Conservation (phyloP, 2,329 filamentous ascomycete species). For the Cladosporium sp. region DNA sequence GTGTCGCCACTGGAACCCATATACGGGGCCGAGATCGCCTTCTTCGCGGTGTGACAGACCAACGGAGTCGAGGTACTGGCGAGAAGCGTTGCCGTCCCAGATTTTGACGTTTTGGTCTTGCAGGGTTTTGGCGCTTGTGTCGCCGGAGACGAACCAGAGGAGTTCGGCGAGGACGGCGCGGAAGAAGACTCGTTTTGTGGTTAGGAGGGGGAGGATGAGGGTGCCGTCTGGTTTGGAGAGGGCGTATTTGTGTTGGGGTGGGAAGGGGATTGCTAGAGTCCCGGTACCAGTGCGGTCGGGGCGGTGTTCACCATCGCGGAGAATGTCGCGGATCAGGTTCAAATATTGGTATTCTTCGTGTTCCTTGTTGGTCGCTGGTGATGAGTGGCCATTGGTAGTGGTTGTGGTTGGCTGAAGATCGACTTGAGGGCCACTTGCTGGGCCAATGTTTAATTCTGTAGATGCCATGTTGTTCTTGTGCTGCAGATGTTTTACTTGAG, state of each 20-base stretch:
- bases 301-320: slow-evolving; percentile 77
- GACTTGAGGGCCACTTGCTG: slow-evolving; percentile 25
- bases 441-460: slow-evolving; percentile 26
- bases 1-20: slow-evolving; percentile 98
- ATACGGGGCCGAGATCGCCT: slow-evolving; percentile 90
- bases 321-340: slow-evolving; percentile 78
- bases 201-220: slow-evolving; percentile 83
- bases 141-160: slow-evolving; percentile 89
- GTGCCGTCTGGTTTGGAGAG: slow-evolving; percentile 59
- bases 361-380: slow-evolving; percentile 14
- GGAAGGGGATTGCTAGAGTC: slow-evolving; percentile 84
- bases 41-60: slow-evolving; percentile 76
- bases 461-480: slow-evolving; percentile 26
- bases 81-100: slow-evolving; percentile 95
- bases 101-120: slow-evolving; percentile 83
- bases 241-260: slow-evolving; percentile 77
- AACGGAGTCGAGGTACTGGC: slow-evolving; percentile 81
- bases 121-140: slow-evolving; percentile 73
- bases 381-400: slow-evolving; percentile 1
- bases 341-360: slow-evolving; percentile 96
- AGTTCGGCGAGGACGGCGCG: slow-evolving; percentile 87
- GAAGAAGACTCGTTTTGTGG: slow-evolving; percentile 93
- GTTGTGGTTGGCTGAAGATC: slow-evolving; percentile 18
- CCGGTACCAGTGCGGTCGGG: slow-evolving; percentile 94
- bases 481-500: not conserved